Evolutionary conservation across 2,329 filamentous ascomycete genomes (phyloP).

Genomic region (Trichoderma endophyticum): DNA sequence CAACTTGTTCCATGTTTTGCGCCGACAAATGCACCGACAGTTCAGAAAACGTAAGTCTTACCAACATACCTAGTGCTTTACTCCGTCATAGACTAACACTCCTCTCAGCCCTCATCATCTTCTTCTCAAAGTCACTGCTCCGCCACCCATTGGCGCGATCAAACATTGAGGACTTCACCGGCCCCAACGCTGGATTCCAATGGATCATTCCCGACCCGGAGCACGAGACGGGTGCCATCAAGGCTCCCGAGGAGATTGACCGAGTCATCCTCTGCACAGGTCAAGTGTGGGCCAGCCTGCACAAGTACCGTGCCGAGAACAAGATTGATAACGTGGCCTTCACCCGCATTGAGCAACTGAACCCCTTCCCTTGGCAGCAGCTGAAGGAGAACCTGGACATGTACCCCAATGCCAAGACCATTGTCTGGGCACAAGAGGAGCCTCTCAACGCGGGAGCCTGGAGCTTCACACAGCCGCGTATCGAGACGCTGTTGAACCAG

Average conservation of each 20-base stretch:
- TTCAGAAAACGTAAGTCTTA: slow-evolving; percentile 89
- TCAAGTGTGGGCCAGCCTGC: slow-evolving; percentile 86
- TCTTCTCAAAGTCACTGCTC: slow-evolving; percentile 97
- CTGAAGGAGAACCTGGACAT: slow-evolving; percentile 93
- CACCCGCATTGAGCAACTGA: slow-evolving; percentile 93
- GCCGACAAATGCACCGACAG: slow-evolving; percentile 97
- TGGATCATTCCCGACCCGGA: slow-evolving; percentile 94
- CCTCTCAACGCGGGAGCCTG: slow-evolving; percentile 95
- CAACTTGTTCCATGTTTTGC: slow-evolving; percentile 94
- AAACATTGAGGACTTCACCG: slow-evolving; percentile 83
- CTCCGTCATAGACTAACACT: slow-evolving; percentile 19
- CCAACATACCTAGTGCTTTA: not conserved
- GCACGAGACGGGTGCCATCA: slow-evolving; percentile 72
- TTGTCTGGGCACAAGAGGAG: slow-evolving; percentile 97
- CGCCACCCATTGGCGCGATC: slow-evolving; percentile 92
- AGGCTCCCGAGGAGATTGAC: slow-evolving; percentile 79
- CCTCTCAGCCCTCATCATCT: slow-evolving; percentile 75
- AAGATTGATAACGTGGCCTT: slow-evolving; percentile 88
- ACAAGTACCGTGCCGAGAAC: slow-evolving; percentile 86
- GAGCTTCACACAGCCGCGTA: slow-evolving; percentile 94
- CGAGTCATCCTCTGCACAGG: slow-evolving; percentile 92
- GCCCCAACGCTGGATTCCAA: slow-evolving; percentile 80
- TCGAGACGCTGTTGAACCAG: slow-evolving; percentile 93
- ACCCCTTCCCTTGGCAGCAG: slow-evolving; percentile 98
- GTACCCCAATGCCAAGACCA: slow-evolving; percentile 96